Conservation (phyloP, 306 rosid genomes). For the Rosa chinensis region DNA sequence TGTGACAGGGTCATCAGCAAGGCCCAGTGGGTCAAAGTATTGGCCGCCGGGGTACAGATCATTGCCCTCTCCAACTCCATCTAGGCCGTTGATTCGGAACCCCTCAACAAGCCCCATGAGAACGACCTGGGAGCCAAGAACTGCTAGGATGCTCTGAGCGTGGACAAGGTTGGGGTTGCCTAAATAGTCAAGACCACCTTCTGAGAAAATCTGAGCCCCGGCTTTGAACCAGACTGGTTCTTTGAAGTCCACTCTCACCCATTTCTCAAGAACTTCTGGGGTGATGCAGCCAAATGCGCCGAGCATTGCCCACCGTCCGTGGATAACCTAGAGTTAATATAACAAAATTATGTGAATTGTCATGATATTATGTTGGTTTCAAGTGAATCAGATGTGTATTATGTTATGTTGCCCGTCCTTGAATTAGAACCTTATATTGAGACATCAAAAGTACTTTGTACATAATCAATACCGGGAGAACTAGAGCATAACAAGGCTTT, state of each 20-base stretch:
- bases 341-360: background rate
- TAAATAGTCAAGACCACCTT: conserved; percentile 85
- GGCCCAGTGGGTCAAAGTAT: conserved; percentile 90
- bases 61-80: conserved; percentile 84
- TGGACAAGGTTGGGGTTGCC: conserved; percentile 94
- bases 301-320: conserved; percentile 97
- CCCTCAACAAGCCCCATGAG: conserved; percentile 95
- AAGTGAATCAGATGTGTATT: no score
- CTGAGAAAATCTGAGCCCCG: conserved; percentile 84
- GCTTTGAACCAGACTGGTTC: conserved; percentile 98
- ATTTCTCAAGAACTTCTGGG: conserved; percentile 74
- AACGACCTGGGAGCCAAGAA: conserved; percentile 71
- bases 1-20: conserved; percentile 79
- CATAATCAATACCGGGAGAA: no score
- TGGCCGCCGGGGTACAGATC: conserved; percentile 89
- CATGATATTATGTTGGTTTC: background rate
- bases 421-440: background rate
- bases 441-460: background rate
- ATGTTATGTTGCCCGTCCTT: background rate
- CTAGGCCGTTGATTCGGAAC: conserved; percentile 85
- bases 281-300: conserved; percentile 93
- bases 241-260: conserved; percentile 74
- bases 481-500: no score
- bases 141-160: conserved; percentile 90
- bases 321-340: conserved; percentile 60